Percentiles rank a stretch among this genome's conserved stretches.
phyloP scores from a whole-genome alignment of 805 yeast genomes.

The Metschnikowia lunata region DNA sequence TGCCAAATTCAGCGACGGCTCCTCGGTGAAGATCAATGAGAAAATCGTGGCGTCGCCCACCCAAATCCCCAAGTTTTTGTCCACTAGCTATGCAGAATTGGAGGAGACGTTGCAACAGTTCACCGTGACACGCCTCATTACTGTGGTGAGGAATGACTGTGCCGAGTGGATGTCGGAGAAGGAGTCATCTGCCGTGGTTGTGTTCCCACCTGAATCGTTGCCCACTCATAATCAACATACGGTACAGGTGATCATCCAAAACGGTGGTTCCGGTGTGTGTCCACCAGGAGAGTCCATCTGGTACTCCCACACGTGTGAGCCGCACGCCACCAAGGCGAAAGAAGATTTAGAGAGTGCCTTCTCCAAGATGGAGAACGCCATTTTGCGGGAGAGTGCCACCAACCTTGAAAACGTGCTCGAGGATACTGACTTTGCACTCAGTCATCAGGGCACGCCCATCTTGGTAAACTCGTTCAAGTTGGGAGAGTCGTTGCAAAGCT shows the following conservation, averaged over 20 bases:
- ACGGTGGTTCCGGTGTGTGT: slow-evolving; percentile 82
- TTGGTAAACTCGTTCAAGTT: slow-evolving; percentile 72
- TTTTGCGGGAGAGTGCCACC: slow-evolving; percentile 67
- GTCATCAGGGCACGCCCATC: slow-evolving; percentile 54
- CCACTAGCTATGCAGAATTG: slow-evolving; percentile 37
- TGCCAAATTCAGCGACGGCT: slow-evolving; percentile 74
- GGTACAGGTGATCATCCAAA: slow-evolving; percentile 84
- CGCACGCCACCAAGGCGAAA: slow-evolving; percentile 60
- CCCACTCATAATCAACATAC: slow-evolving; percentile 61
- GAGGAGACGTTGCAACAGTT: slow-evolving; percentile 41
- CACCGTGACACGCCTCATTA: slow-evolving; percentile 70
- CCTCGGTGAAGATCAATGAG: slow-evolving; percentile 70
- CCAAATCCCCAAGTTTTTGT: slow-evolving; percentile 44
- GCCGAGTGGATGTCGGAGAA: slow-evolving; percentile 86
- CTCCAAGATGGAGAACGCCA: slow-evolving; percentile 70
- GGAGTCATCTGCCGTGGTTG: slow-evolving; percentile 82
- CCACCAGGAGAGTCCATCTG: slow-evolving; percentile 85
- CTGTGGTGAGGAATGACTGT: slow-evolving; percentile 83
- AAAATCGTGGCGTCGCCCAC: slow-evolving; percentile 75
- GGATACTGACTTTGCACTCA: slow-evolving; percentile 32
- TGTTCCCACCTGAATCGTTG: slow-evolving; percentile 84
- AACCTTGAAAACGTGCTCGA: slow-evolving; percentile 45
- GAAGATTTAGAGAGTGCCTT: slow-evolving; percentile 78
- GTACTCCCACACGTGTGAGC: slow-evolving; percentile 80
- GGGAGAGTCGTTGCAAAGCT: slow-evolving; percentile 80